Conservation (phyloP, 108 stramenopile species). For the Stephanodiscus triporus region DNA sequence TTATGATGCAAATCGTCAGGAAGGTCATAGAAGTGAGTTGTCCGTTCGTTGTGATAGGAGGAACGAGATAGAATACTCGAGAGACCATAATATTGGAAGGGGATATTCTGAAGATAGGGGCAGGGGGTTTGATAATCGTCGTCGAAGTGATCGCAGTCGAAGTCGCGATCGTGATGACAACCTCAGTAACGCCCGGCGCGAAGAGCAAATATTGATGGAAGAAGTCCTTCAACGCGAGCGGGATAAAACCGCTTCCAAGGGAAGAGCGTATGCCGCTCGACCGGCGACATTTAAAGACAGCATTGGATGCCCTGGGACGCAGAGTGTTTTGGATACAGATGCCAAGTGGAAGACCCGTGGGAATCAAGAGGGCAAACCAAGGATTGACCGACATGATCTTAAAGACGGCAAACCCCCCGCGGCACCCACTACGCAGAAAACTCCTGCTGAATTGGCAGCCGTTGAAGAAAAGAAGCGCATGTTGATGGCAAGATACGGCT, state of each 20-base stretch:
- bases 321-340: slow-evolving; percentile 12
- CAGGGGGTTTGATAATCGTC: slow-evolving; percentile 6
- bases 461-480: slow-evolving; percentile 84
- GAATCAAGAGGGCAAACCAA: slow-evolving; percentile 15
- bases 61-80: slow-evolving; percentile 11
- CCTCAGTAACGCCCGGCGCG: slow-evolving; percentile 13
- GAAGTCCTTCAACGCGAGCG: slow-evolving; percentile 76
- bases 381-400: slow-evolving; percentile 1
- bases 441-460: slow-evolving; percentile 73
- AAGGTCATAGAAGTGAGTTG: background rate
- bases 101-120: slow-evolving; percentile 15
- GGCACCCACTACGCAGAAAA: slow-evolving; percentile 51
- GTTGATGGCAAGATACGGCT: slow-evolving; percentile 82
- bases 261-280: slow-evolving; percentile 53
- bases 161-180: slow-evolving; percentile 49
- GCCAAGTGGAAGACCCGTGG: slow-evolving; percentile 10
- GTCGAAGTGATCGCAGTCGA: slow-evolving; percentile 42
- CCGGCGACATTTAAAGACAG: slow-evolving; percentile 56
- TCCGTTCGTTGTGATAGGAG: slow-evolving; percentile 9
- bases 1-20: background rate
- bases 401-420: slow-evolving; percentile 23
- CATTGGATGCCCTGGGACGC: slow-evolving; percentile 23
- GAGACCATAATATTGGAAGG: background rate
- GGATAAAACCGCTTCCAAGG: slow-evolving; percentile 62
- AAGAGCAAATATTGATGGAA: slow-evolving; percentile 66